These are phyloP conservation scores for Didymella pomorum DNA, from an alignment of 2,329 filamentous ascomycete genomes.

Conservation along the genomic window DNA sequence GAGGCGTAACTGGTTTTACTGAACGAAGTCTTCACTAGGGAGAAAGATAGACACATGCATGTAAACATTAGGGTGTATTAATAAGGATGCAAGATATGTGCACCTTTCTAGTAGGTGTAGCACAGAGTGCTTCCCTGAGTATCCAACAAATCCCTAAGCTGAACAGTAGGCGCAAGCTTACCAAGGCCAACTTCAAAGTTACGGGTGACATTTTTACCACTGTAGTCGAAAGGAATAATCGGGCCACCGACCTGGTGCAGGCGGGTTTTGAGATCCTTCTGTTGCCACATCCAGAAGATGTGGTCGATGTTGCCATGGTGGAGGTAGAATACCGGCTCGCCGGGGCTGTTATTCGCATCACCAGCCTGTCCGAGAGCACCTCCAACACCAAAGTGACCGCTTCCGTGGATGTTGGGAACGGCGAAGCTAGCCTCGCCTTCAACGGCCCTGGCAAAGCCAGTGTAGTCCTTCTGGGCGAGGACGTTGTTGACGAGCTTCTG, in stretches of 20 bases:
- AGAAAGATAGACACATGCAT: constrained; percentile 3
- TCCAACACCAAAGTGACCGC: constrained; percentile 49
- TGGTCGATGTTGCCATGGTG: constrained; percentile 52
- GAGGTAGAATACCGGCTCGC: constrained; percentile 50
- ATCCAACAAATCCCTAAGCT: constrained; percentile 43
- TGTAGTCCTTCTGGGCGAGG: constrained; percentile 36
- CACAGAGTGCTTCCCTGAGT: constrained; percentile 31
- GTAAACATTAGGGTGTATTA: constrained; percentile 2
- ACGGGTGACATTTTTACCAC: constrained; percentile 42
- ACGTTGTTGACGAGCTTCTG: constrained; percentile 33
- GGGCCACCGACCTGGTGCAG: constrained; percentile 49
- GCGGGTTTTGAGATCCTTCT: constrained; percentile 39
- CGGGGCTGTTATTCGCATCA: constrained; percentile 48
- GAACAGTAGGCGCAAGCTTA: constrained; percentile 36
- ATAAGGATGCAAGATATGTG: constrained; percentile 5
- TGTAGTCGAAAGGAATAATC: constrained; percentile 37
- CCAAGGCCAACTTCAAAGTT: constrained; percentile 45
- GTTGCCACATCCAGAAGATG: constrained; percentile 44
- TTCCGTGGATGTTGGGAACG: constrained; percentile 45
- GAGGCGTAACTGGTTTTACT: background rate
- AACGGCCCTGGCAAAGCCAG: constrained; percentile 37
- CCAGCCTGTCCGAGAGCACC: constrained; percentile 45
- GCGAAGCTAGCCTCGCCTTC: constrained; percentile 34
- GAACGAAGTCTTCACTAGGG: background rate
- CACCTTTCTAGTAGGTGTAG: constrained; percentile 32